These are phyloP conservation scores for Pythium rhizo-oryzae DNA, from an alignment of 352 stramenopile species.

Conservation along the genomic window DNA sequence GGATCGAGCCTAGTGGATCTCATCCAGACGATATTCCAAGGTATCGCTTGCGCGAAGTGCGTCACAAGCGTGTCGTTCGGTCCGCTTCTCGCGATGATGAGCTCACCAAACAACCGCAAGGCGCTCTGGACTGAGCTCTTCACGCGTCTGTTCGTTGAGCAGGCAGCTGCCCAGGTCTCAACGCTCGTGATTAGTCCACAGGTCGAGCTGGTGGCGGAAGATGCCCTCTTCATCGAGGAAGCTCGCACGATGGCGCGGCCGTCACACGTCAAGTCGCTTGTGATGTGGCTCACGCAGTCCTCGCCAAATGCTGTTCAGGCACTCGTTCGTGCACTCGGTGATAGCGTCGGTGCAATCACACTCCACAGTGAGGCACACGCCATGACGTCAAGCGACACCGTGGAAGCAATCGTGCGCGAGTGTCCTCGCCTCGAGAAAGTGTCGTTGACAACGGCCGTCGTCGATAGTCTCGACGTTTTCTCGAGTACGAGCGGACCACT, in stretches of 20 bases:
- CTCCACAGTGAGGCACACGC: slow-evolving; percentile 17
- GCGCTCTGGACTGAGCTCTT: slow-evolving; percentile 18
- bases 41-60: slow-evolving; percentile 12
- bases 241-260: background rate
- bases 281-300: slow-evolving; percentile 19
- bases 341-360: background rate
- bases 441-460: slow-evolving; percentile 5
- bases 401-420: background rate
- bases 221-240: slow-evolving; percentile 13
- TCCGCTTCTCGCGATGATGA: slow-evolving; percentile 15
- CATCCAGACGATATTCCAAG: slow-evolving; percentile 15
- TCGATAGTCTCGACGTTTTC: slow-evolving; percentile 14
- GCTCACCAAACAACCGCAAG: background rate
- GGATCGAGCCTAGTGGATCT: background rate
- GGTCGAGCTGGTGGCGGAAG: slow-evolving; percentile 13
- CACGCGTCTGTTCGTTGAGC: background rate
- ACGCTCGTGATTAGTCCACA: slow-evolving; percentile 19
- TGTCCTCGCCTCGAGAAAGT: slow-evolving; percentile 8
- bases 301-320: slow-evolving; percentile 6
- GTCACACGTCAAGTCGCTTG: background rate
- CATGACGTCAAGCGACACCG: slow-evolving; percentile 8
- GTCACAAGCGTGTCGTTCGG: slow-evolving; percentile 23
- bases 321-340: slow-evolving; percentile 2
- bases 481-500: background rate
- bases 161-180: background rate